Evolutionary conservation across 352 stramenopile species (phyloP), one percentile per base, ranked within the genome.

Genomic region (Thalassiosira oceanica): DNA sequence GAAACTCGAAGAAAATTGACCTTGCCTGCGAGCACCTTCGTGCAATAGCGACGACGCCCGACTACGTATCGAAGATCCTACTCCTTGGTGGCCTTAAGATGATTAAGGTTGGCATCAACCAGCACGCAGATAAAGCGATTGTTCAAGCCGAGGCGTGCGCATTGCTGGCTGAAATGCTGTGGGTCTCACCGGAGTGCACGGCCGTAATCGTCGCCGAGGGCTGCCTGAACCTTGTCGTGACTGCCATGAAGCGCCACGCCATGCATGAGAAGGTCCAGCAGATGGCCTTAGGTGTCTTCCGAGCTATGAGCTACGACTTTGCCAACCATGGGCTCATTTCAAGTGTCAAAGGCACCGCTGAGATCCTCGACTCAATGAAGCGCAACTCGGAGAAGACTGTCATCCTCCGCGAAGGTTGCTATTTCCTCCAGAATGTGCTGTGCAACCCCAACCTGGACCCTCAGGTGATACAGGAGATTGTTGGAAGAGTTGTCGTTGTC

Each of bases 351-450:
- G 61, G 61, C 1, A 4, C 64, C 6, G 52, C 26, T 26, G 51
- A 28, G n/a, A 24, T 71, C 24, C 8, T 64, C 3, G 31, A 64
- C 20, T 36, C 61, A 11, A 57, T 64, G 51, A 71, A 42, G 21
- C 23, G 20, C 11, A 63, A 57, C 43, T 24, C 51, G 1, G 53
- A 49, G 33, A 54, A 58, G 16, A 53, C 13, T 39, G 18, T 13
- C 24, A 20, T 62, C 1, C 24, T 62, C 13, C 51, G 26, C 36
- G 52, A 62, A 3, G 52, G 6, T 7, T 62, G 49, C 7, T 10
- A 23, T 11, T 74, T 78, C 46, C 31, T 78, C 24, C 68, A 78
- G 57, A 78, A 74, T 23, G 57, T 78, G 11, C 52, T 74, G n/a
- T 78, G 57, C 43, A 78, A 78, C 51, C 24, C 54, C 23, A 37